Evolutionary conservation across 768 basidiomycete species (phyloP).

Genomic region (Sporobolomyces roseus): DNA sequence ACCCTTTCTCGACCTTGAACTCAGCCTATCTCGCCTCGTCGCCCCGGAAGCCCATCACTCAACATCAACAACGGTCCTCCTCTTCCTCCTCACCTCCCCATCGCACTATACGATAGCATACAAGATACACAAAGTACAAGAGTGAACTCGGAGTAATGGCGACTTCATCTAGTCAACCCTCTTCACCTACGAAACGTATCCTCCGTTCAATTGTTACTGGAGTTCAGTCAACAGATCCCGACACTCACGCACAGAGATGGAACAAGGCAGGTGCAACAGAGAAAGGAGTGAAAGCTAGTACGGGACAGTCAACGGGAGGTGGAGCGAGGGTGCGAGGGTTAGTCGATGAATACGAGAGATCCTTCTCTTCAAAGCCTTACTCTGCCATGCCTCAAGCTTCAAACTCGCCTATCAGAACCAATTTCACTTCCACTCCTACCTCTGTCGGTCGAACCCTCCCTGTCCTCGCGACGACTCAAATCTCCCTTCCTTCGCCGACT

Average conservation of each 20-base stretch:
- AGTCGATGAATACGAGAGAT: conserved; percentile 21
- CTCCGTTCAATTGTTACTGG: conserved; percentile 19
- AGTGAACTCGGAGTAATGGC: not conserved
- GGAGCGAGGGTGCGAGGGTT: conserved; percentile 20
- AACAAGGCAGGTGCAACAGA: not conserved
- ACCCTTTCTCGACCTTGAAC: too few species aligned
- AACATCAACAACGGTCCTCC: too few species aligned
- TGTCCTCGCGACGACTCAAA: conserved; percentile 2
- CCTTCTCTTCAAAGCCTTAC: conserved; percentile 16
- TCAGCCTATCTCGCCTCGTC: too few species aligned
- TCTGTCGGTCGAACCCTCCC: not conserved
- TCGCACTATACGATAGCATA: too few species aligned
- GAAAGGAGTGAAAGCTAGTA: not conserved
- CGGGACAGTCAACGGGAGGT: not conserved
- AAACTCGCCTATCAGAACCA: conserved; percentile 9
- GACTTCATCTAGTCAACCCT: not conserved
- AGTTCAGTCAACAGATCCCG: not conserved
- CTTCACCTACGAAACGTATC: conserved; percentile 23
- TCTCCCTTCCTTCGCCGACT: conserved; percentile 1
- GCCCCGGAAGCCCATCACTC: too few species aligned
- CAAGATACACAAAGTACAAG: too few species aligned
- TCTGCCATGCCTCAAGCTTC: conserved; percentile 11
- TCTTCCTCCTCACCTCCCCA: too few species aligned
- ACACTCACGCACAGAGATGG: not conserved
- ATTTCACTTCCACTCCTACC: conserved; percentile 5